phyloP scores from a whole-genome alignment of 2,329 filamentous ascomycete species.

The Raffaelea arxii region DNA sequence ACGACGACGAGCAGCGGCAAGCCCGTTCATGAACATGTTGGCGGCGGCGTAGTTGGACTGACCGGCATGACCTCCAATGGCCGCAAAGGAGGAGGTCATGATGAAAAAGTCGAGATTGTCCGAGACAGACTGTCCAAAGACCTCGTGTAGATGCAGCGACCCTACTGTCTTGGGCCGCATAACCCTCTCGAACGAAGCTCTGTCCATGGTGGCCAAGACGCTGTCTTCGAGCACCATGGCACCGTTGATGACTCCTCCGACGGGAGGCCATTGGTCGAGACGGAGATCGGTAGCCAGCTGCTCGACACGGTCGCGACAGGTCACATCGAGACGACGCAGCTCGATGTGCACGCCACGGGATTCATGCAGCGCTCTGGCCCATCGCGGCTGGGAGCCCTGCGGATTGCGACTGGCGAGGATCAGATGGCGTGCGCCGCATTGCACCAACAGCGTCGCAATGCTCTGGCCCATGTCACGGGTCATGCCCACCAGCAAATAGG shows the following conservation, averaged over 20 bases:
- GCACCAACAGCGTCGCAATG: conserved; percentile 26
- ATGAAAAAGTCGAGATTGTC: conserved; percentile 32
- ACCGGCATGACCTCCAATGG: conserved; percentile 31
- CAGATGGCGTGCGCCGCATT: conserved; percentile 27
- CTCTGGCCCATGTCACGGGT: conserved; percentile 36
- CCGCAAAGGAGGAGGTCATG: conserved; percentile 36
- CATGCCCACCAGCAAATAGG: conserved; percentile 29
- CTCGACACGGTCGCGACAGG: conserved; percentile 20
- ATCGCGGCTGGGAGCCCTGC: conserved; percentile 15
- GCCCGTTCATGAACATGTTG: conserved; percentile 38
- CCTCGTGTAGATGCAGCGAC: conserved; percentile 27
- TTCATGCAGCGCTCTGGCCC: conserved; percentile 21
- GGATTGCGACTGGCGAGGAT: conserved; percentile 31
- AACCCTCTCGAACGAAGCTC: conserved; percentile 25
- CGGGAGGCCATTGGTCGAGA: conserved; percentile 16
- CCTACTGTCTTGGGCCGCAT: conserved; percentile 30
- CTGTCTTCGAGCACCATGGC: conserved; percentile 35
- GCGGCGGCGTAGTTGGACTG: conserved; percentile 35
- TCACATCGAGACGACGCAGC: conserved; percentile 20
- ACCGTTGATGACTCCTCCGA: conserved; percentile 32
- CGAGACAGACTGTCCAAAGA: conserved; percentile 23
- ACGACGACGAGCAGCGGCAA: conserved; percentile 24
- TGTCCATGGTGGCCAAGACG: conserved; percentile 30
- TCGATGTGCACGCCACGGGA: conserved; percentile 15
- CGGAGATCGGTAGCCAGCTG: background rate